Conservation (phyloP, 1,284 basidiomycete genomes). For the Fomitopsis betulina region DNA sequence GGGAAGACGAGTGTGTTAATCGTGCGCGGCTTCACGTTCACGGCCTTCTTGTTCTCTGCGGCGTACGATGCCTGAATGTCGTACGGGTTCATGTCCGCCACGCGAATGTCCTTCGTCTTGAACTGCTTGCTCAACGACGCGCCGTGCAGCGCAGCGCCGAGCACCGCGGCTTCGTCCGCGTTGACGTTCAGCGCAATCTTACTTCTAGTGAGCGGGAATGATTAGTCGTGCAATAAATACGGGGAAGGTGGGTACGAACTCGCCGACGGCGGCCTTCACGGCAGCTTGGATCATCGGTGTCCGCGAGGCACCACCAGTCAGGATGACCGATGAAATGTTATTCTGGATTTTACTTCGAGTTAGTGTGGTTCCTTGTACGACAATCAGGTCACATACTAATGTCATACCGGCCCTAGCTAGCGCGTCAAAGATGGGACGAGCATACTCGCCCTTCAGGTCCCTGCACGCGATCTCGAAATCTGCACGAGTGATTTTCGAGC, state of each 20-base stretch:
- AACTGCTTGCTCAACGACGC: slow-evolving; percentile 88
- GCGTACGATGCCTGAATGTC: slow-evolving; percentile 78
- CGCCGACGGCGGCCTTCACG: slow-evolving; percentile 72
- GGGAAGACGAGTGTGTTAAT: slow-evolving; percentile 78
- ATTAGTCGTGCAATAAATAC: not conserved
- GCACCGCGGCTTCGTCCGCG: slow-evolving; percentile 93
- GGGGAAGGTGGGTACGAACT: slow-evolving; percentile 37
- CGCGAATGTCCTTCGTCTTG: slow-evolving; percentile 92
- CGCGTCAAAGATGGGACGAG: slow-evolving; percentile 76
- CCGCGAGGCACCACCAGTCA: slow-evolving; percentile 87
- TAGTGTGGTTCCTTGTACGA: not conserved
- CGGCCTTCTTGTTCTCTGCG: slow-evolving; percentile 47
- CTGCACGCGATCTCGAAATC: slow-evolving; percentile 73
- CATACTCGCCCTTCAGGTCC: slow-evolving; percentile 61
- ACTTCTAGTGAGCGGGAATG: slow-evolving; percentile 40
- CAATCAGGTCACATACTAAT: slow-evolving; percentile 37
- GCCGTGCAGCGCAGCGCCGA: slow-evolving; percentile 91
- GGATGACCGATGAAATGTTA: slow-evolving; percentile 84
- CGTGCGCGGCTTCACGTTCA: slow-evolving; percentile 48
- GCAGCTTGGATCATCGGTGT: slow-evolving; percentile 91
- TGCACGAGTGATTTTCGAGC: slow-evolving; percentile 69
- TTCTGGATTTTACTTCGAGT: slow-evolving; percentile 34
- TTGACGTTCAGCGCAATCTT: slow-evolving; percentile 94
- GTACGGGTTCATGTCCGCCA: slow-evolving; percentile 69
- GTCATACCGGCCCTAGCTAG: slow-evolving; percentile 65